Evolutionary conservation across 1,139 yeast species (phyloP), one percentile per base, ranked within the genome.

Genomic region (Magnusiomyces sp.): DNA sequence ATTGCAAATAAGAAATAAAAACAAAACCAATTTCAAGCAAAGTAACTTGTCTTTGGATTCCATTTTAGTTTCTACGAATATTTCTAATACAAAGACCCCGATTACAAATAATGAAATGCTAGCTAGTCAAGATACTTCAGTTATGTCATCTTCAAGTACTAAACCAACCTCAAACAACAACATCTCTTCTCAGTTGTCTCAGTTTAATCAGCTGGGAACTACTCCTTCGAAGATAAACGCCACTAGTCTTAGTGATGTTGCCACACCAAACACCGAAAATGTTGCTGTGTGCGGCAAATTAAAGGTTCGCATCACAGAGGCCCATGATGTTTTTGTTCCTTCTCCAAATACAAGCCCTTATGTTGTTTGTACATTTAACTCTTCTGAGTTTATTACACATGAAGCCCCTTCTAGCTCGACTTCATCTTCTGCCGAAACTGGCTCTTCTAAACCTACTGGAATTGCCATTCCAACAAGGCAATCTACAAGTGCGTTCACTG

Each of bases 301-400:
- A 49, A 80, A 80, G 60, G 89, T 92, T 46, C 79, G 79, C 45
- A 88, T 92, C 57, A 72, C 84, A 40, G 92, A 87, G 64, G 97
- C 96, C 2, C 76, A 75, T 53, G 82, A 80, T 57, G 72, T 89
- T 55, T 70, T 75, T 43, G 77, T 81, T 31, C 71, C 72, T 49
- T 68, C 78, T 2, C 71, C 75, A 10, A 66, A 66, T 56, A 75
- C 87, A 7, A 83, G 80, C 59, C 96, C 96, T 1, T 90, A 90
- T 64, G 96, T 87, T 23, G 96, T 90, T 33, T 87, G 95, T 66
- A 86, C 95, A 1, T 90, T 86, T 69, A 96, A 89, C 64, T 83
- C 94, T 55, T 83, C 95, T 1, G 97, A 92, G 68, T 86, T 82
- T 59, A 89, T 90, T 54, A 81, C 95, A 3, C 34, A 80, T 80